A percentile compares a stretch with the other conserved stretches of the same genome.
phyloP scores from a whole-genome alignment of 768 basidiomycete genomes.

The Termitomyces sp. region DNA sequence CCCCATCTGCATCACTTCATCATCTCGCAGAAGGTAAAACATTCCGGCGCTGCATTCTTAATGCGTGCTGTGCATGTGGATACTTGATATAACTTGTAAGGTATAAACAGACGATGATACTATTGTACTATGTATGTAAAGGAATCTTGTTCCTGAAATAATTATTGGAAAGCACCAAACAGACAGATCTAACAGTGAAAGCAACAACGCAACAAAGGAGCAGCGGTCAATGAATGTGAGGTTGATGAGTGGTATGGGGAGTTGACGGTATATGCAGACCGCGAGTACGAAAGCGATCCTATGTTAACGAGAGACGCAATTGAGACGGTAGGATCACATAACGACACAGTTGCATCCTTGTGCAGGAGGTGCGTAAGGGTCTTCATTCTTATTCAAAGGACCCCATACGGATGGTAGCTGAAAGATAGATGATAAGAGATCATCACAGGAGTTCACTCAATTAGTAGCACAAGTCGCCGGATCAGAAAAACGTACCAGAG shows the following conservation, averaged over 20 bases:
- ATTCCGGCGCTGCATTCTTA: slow-evolving; percentile 6
- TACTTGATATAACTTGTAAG: slow-evolving; percentile 1
- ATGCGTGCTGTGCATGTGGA: slow-evolving; percentile 11
- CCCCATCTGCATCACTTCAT: slow-evolving; percentile 4
- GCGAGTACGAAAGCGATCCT: slow-evolving; percentile 1
- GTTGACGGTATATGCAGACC: slow-evolving; percentile 19
- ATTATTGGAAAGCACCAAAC: neutral
- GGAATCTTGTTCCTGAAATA: neutral
- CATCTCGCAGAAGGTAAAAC: neutral
- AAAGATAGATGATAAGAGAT: slow-evolving; percentile 7
- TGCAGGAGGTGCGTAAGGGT: slow-evolving; percentile 85
- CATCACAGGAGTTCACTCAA: neutral
- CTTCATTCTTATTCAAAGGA: slow-evolving; percentile 80
- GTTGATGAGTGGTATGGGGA: slow-evolving; percentile 13
- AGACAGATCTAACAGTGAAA: slow-evolving; percentile 4
- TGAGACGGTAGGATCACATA: slow-evolving; percentile 42
- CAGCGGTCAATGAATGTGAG: slow-evolving; percentile 17
- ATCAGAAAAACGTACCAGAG: slow-evolving; percentile 52
- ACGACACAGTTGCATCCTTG: slow-evolving; percentile 66
- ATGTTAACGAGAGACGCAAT: neutral
- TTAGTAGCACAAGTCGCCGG: slow-evolving; percentile 2
- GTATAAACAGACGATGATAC: slow-evolving; percentile 4
- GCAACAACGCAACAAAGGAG: slow-evolving; percentile 2
- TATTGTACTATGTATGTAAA: slow-evolving; percentile 8
- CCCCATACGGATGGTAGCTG: slow-evolving; percentile 96